A percentile compares a stretch with the other conserved stretches of the same genome.
phyloP scores from a whole-genome alignment of 306 rosid species.

The Cucumis cinereus region DNA sequence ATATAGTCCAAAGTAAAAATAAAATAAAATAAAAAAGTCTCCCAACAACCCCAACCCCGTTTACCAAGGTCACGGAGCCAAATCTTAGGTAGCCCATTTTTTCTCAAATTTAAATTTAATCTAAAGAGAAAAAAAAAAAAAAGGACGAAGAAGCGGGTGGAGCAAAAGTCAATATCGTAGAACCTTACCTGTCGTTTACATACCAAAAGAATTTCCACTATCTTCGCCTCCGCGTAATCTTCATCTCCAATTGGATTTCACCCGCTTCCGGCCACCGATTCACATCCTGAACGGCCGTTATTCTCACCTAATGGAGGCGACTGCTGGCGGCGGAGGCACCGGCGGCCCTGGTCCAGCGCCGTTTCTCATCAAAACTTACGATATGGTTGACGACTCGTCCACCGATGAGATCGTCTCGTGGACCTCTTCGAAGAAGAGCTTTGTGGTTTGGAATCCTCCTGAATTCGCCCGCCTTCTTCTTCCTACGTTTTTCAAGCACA shows the following conservation, averaged over 20 bases:
- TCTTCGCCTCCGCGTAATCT: background rate
- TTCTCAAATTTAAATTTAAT: background rate
- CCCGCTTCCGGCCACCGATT: constrained; percentile 3
- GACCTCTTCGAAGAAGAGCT: constrained; percentile 58
- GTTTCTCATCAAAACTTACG: constrained; percentile 73
- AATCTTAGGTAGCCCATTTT: background rate
- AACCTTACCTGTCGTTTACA: background rate
- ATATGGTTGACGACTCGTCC: constrained; percentile 75
- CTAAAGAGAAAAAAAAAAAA: background rate
- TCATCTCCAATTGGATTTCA: background rate
- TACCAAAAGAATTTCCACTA: background rate
- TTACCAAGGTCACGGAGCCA: background rate
- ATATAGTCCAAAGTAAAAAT: no score
- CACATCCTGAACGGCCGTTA: background rate
- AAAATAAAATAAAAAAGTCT: no score
- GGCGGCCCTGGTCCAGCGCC: constrained; percentile 78
- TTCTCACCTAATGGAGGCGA: background rate
- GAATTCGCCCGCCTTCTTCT: constrained; percentile 79
- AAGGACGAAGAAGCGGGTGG: background rate
- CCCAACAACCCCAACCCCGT: background rate
- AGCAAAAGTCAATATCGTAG: constrained; percentile 4
- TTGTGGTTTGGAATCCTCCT: constrained; percentile 89
- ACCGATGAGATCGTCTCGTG: constrained; percentile 83
- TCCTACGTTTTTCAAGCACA: constrained; percentile 86
- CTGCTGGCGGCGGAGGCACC: constrained; percentile 33